Evolutionary conservation across 2,329 filamentous ascomycete species (phyloP).

Genomic region (Didymella pomorum): DNA sequence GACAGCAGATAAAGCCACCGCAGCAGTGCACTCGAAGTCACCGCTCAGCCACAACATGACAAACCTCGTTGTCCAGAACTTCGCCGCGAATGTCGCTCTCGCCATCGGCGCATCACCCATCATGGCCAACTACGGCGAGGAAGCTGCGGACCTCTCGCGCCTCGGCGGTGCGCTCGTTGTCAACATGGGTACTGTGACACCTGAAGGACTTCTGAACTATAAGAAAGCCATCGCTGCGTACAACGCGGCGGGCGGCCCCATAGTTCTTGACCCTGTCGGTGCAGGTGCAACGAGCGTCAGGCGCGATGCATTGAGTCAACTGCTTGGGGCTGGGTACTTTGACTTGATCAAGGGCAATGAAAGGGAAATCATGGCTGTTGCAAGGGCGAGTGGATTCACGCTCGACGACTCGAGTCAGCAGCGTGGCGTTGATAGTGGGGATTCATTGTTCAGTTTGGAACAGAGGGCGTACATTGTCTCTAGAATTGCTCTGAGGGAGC

Average conservation of each 20-base stretch:
- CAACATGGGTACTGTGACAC: constrained; percentile 93
- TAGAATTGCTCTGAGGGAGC: constrained; percentile 71
- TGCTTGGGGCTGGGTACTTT: constrained; percentile 79
- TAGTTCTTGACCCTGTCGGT: constrained; percentile 89
- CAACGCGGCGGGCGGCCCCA: constrained; percentile 76
- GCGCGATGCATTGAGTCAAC: constrained; percentile 71
- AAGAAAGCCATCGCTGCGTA: constrained; percentile 79
- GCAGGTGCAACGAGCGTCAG: constrained; percentile 83
- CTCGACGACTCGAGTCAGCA: constrained; percentile 62
- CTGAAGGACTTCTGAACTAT: constrained; percentile 76
- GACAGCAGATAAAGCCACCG: constrained; percentile 58
- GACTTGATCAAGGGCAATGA: constrained; percentile 95
- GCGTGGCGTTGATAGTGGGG: constrained; percentile 82
- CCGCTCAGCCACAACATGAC: constrained; percentile 97
- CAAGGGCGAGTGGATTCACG: constrained; percentile 58
- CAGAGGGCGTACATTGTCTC: constrained; percentile 71
- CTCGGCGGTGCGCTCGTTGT: constrained; percentile 82
- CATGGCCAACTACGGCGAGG: constrained; percentile 87
- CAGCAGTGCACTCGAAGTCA: constrained; percentile 66
- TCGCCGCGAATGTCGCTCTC: constrained; percentile 89
- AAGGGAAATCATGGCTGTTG: constrained; percentile 80
- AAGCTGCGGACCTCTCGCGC: constrained; percentile 80
- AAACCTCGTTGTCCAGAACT: constrained; percentile 93
- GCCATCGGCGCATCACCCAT: constrained; percentile 88
- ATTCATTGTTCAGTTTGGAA: constrained; percentile 60